Base-by-base conservation (phyloP, 2,329 filamentous ascomycete genomes). In the Pseudophaeomoniella oleicola region DNA sequence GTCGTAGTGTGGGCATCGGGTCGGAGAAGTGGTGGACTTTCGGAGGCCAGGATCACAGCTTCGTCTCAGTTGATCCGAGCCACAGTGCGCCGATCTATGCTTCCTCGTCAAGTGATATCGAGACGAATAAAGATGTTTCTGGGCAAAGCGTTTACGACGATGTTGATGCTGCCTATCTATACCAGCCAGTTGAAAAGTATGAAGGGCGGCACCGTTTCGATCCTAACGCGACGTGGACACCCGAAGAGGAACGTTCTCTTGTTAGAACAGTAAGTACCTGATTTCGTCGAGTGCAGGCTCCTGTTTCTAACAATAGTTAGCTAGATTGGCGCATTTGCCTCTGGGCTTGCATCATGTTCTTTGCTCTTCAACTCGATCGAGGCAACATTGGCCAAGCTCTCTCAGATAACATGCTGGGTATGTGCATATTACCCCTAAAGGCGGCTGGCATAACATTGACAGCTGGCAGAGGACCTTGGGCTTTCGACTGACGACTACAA, bases 381-480 rank as follows among this genome's bases (percentile, higher is more conserved):
- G 69, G 69, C 38, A 76, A 75, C 42, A 56, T 74, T 14, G 43
- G 19, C 42, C 71, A 71, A 46, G 72, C 71, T 3, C 54, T 72
- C 30, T 68, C 68, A 3, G 72, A 77, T 46, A 67, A 72, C 47
- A 60, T 60, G 32, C 46, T 60, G 1, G 1, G 40, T 34, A 13
- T 10, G 18, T 31, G 2, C n/a, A 9, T 12, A 16, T 36, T n/a
- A n/a, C n/a, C n/a, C n/a, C n/a, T n/a, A n/a, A n/a, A n/a, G n/a
- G n/a, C n/a, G n/a, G n/a, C n/a, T n/a, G n/a, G n/a, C n/a, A n/a
- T n/a, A n/a, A n/a, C n/a, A n/a, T n/a, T n/a, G n/a, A n/a, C n/a
- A n/a, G n/a, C n/a, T n/a, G n/a, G n/a, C 6, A n/a, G 15, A 17
- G 13, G 32, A 34, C 13, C 16, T 30, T 16, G 16, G 19, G 16